Evolutionary conservation across 1,139 yeast species (phyloP).

Genomic region (Geotrichum klebahnii): DNA sequence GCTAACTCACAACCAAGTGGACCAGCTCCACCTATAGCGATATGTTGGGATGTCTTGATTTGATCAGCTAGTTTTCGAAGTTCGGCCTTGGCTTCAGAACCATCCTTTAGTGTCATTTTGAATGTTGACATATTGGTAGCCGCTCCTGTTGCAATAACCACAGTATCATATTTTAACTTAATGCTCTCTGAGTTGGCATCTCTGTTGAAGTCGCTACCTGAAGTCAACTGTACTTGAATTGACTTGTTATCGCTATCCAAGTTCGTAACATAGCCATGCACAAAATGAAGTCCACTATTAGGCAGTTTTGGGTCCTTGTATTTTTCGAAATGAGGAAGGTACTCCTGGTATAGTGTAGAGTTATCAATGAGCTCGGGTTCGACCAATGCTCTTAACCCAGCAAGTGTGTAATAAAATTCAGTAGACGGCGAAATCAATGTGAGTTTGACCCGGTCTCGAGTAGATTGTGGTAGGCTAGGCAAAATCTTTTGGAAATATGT

Average conservation of each 20-base stretch:
- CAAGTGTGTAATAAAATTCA: constrained; percentile 6
- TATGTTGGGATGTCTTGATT: constrained; percentile 1
- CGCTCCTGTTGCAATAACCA: constrained; percentile 12
- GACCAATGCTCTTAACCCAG: constrained; percentile 10
- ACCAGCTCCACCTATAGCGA: constrained; percentile 19
- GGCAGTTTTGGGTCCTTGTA: background rate
- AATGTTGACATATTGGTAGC: constrained; percentile 2
- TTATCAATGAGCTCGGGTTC: constrained; percentile 13
- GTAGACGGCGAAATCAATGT: constrained; percentile 11
- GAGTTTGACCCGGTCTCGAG: background rate
- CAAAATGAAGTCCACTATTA: constrained; percentile 13
- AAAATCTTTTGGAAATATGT: background rate
- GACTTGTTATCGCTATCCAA: background rate
- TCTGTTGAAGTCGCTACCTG: too few relatives aligned
- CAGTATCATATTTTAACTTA: background rate
- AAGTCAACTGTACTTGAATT: background rate
- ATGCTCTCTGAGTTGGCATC: too few relatives aligned
- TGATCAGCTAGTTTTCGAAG: background rate
- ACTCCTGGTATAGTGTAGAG: constrained; percentile 5
- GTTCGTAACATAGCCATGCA: constrained; percentile 4
- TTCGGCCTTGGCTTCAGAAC: background rate
- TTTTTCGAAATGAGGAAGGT: background rate
- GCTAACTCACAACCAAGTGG: constrained; percentile 13
- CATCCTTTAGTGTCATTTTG: background rate
- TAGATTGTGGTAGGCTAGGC: background rate